Percentiles rank a stretch among this genome's conserved stretches.
Evolutionary conservation across 805 yeast species (phyloP).

Genomic region (Metahyphopichia silvanorum): DNA sequence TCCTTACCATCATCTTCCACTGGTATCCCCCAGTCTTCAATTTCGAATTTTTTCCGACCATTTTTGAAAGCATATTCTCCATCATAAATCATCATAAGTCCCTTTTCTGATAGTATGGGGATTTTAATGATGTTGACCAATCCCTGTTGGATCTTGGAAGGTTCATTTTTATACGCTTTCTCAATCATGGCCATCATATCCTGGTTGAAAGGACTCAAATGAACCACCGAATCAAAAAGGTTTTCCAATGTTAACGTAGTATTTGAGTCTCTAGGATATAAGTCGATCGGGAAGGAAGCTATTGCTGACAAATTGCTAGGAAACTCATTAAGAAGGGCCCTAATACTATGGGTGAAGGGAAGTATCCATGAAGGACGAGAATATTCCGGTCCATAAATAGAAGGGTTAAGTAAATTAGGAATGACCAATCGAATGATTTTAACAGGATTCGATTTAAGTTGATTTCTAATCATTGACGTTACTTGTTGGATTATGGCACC

Average conservation of each 20-base stretch:
- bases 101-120: constrained; percentile 70
- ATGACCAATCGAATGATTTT: constrained; percentile 62
- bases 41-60: constrained; percentile 78
- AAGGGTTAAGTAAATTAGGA: constrained; percentile 81
- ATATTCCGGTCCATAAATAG: constrained; percentile 54
- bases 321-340: constrained; percentile 48
- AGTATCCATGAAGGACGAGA: constrained; percentile 47
- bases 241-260: constrained; percentile 52
- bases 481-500: constrained; percentile 36
- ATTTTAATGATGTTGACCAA: constrained; percentile 71
- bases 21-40: constrained; percentile 96
- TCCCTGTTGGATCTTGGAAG: constrained; percentile 81
- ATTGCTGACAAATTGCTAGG: constrained; percentile 46
- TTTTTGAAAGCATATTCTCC: constrained; percentile 86
- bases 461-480: constrained; percentile 28
- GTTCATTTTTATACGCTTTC: constrained; percentile 65
- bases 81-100: constrained; percentile 70
- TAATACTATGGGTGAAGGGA: constrained; percentile 59
- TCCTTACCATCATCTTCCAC: constrained; percentile 73
- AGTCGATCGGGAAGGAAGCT: constrained; percentile 58
- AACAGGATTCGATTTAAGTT: constrained; percentile 37
- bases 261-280: constrained; percentile 54
- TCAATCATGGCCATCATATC: constrained; percentile 65
- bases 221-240: constrained; percentile 64
- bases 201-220: constrained; percentile 79